Percentiles rank a stretch among this genome's conserved stretches.
Evolutionary conservation across 371 early-diverging fungal species (phyloP).

Genomic region (Mucor irregularis): DNA sequence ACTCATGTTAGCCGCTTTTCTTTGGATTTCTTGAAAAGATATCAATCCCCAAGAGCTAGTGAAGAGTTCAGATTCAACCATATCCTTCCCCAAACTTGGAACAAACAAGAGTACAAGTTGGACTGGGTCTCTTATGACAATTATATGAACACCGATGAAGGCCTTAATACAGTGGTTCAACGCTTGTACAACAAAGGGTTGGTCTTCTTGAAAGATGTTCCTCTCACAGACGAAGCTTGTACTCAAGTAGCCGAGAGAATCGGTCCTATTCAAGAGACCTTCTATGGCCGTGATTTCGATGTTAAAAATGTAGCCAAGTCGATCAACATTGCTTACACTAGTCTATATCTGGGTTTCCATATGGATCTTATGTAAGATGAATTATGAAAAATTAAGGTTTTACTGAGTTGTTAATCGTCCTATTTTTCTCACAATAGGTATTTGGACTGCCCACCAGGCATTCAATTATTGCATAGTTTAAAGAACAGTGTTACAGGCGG

Average conservation of each 20-base stretch:
- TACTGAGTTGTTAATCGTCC: not conserved
- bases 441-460: slow-evolving; percentile 81
- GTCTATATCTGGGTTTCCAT: slow-evolving; percentile 81
- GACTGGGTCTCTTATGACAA: slow-evolving; percentile 65
- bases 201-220: slow-evolving; percentile 72
- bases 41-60: slow-evolving; percentile 27
- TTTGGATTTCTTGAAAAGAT: slow-evolving; percentile 37
- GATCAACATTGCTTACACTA: slow-evolving; percentile 89
- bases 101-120: slow-evolving; percentile 39
- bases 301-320: slow-evolving; percentile 79
- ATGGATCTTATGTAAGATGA: slow-evolving; percentile 87
- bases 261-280: slow-evolving; percentile 77
- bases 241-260: slow-evolving; percentile 68
- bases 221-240: slow-evolving; percentile 55
- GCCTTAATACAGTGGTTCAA: slow-evolving; percentile 55
- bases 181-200: slow-evolving; percentile 73
- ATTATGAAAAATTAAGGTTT: slow-evolving; percentile 1
- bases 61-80: slow-evolving; percentile 42
- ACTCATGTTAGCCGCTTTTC: slow-evolving; percentile 50
- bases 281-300: slow-evolving; percentile 86
- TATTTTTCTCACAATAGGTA: slow-evolving; percentile 34
- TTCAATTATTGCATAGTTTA: slow-evolving; percentile 83
- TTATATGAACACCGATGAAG: slow-evolving; percentile 62
- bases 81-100: slow-evolving; percentile 53
- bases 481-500: slow-evolving; percentile 83